phyloP scores from a whole-genome alignment of 2,329 filamentous ascomycete genomes.

The Xylariales sp. region DNA sequence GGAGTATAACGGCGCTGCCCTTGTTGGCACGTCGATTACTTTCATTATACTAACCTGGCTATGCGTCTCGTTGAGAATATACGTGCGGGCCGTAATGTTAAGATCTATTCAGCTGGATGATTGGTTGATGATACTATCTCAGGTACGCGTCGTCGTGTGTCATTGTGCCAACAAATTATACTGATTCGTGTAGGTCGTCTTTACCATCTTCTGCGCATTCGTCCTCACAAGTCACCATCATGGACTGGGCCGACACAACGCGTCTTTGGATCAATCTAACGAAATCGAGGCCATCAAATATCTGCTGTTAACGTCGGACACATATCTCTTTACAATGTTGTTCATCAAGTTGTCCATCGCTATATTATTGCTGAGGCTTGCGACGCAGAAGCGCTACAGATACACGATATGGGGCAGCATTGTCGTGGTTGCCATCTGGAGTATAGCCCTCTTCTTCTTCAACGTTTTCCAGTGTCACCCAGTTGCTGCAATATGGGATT shows the following conservation, averaged over 20 bases:
- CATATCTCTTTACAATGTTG: slow-evolving; percentile 50
- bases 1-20: slow-evolving; percentile 25
- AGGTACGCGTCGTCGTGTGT: slow-evolving; percentile 32
- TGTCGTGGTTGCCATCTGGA: slow-evolving; percentile 41
- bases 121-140: slow-evolving; percentile 48
- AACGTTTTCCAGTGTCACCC: slow-evolving; percentile 43
- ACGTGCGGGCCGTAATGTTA: slow-evolving; percentile 24
- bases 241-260: slow-evolving; percentile 45
- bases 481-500: slow-evolving; percentile 49
- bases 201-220: slow-evolving; percentile 43
- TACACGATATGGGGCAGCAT: slow-evolving; percentile 43
- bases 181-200: slow-evolving; percentile 32
- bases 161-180: too few species aligned
- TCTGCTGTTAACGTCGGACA: slow-evolving; percentile 46
- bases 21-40: slow-evolving; percentile 29
- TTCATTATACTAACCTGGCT: slow-evolving; percentile 29
- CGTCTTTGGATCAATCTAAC: slow-evolving; percentile 32
- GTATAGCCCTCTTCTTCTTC: slow-evolving; percentile 46
- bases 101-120: slow-evolving; percentile 43
- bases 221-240: slow-evolving; percentile 36
- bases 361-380: slow-evolving; percentile 45
- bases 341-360: slow-evolving; percentile 53
- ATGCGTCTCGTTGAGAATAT: slow-evolving; percentile 23
- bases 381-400: slow-evolving; percentile 40
- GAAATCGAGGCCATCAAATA: slow-evolving; percentile 46